Evolutionary conservation across 495 filamentous ascomycete genomes (phyloP), one percentile per base, ranked within the genome.

Genomic region (Amniculicola lignicola): DNA sequence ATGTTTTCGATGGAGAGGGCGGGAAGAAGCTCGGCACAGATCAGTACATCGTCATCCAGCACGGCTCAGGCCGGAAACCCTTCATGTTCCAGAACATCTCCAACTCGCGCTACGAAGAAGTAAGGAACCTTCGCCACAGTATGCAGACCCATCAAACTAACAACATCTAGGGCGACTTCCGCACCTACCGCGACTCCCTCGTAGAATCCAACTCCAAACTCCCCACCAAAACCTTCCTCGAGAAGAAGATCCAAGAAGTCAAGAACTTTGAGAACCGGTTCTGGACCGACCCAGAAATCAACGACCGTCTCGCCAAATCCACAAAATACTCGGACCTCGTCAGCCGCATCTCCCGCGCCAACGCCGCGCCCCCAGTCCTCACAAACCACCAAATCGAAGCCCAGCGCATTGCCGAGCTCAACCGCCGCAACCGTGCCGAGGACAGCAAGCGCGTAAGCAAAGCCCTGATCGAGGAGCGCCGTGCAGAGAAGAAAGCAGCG

Each of bases 401-500:
- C 69, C 87, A 94, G 54, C 84, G 84, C 29, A 77, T 96, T 7
- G 84, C 85, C 12, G 75, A 81, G 35, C 66, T 92, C 64, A 96
- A 96, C 70, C 70, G 77, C 2, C 80, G 82, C 60, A 93, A 93
- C 72, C 86, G 90, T 40, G 82, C 82, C 47, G 78, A 81, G 57
- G 95, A 95, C 64, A 77, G 80, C 14, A 87, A 94, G 59, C 82
- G 85, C 18, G 83, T 95, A 6, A 88, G 91, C 44, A 85, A 86
- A 69, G 90, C 91, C 4, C 87, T 95, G 69, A 72, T 93, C 19
- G 82, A 81, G 57, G 92, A 97, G 74, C 77, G 84, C 14, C 50
- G 54, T 10, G 51, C 61, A 19, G 29, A 61, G 14, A 25, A 48
- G 23, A 19, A 31, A 1, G 53, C 33, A 31, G 59, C 54, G 29